These are phyloP conservation scores for Russula lepida DNA, from an alignment of 768 basidiomycete species.

Conservation along the genomic window DNA sequence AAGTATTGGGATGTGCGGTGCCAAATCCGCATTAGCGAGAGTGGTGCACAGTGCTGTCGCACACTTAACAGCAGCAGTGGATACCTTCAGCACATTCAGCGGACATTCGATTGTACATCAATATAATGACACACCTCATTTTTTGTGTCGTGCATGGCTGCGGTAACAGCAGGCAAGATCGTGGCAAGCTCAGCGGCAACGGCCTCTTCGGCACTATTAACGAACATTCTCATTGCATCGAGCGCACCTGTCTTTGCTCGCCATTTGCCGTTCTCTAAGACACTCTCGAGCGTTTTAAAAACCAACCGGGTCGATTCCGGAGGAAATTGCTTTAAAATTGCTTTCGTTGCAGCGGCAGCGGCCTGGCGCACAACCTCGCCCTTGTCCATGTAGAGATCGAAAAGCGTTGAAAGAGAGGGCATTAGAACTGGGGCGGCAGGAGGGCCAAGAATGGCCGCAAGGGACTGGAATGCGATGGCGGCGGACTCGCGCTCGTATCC, in stretches of 20 bases:
- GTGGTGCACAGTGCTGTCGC: conserved; percentile 84
- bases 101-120: conserved; percentile 8
- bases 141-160: conserved; percentile 95
- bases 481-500: conserved; percentile 85
- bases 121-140: conserved; percentile 53
- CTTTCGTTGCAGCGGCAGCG: conserved; percentile 71
- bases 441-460: conserved; percentile 62
- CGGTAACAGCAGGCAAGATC: conserved; percentile 79
- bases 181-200: conserved; percentile 79
- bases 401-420: conserved; percentile 64
- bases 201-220: conserved; percentile 54
- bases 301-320: conserved; percentile 69
- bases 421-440: conserved; percentile 67
- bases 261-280: conserved; percentile 88
- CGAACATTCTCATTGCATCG: conserved; percentile 74
- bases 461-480: conserved; percentile 69
- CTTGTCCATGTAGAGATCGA: conserved; percentile 87
- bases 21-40: conserved; percentile 87
- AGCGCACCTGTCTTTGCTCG: conserved; percentile 87
- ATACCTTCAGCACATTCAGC: conserved; percentile 51
- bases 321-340: conserved; percentile 76
- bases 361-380: conserved; percentile 84
- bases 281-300: conserved; percentile 59
- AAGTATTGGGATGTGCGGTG: conserved; percentile 78
- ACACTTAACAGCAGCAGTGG: conserved; percentile 78